A percentile compares a stretch with the other conserved stretches of the same genome.
phyloP scores from a whole-genome alignment of 2,329 filamentous ascomycete genomes.

The Geoglossum cookeanum region DNA sequence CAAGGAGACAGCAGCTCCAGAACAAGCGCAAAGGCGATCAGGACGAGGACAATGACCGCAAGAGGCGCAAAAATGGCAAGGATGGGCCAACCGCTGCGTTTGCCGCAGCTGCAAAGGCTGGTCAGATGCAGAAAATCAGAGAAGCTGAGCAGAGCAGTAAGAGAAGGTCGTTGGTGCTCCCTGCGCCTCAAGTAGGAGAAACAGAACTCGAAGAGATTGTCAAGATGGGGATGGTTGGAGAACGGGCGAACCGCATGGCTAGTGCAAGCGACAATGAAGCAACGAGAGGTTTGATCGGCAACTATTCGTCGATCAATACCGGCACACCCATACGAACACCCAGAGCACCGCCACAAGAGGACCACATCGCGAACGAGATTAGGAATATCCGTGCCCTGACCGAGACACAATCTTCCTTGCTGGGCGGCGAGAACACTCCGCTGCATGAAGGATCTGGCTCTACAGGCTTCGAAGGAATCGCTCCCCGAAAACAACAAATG shows the following conservation, averaged over 20 bases:
- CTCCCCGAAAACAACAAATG: constrained; percentile 60
- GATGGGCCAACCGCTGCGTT: constrained; percentile 57
- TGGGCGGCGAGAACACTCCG: constrained; percentile 87
- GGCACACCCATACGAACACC: constrained; percentile 83
- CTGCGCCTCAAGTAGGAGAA: constrained; percentile 80
- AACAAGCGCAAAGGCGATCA: constrained; percentile 88
- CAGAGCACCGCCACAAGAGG: constrained; percentile 76
- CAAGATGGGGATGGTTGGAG: constrained; percentile 92
- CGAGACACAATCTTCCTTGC: constrained; percentile 78
- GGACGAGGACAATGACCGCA: constrained; percentile 59
- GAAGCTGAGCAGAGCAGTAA: constrained; percentile 97
- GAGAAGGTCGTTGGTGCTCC: constrained; percentile 61
- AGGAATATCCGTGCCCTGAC: constrained; percentile 82
- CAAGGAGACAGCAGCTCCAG: constrained; percentile 72
- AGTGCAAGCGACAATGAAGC: constrained; percentile 65
- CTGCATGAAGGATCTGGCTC: constrained; percentile 64
- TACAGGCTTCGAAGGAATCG: constrained; percentile 72
- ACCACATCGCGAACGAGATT: constrained; percentile 92
- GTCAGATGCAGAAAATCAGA: constrained; percentile 81
- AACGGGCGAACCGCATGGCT: constrained; percentile 60
- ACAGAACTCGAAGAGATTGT: constrained; percentile 91
- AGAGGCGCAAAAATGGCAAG: constrained; percentile 79
- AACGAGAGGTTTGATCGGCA: constrained; percentile 68
- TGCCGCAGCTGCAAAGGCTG: constrained; percentile 79
- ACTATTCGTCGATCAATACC: constrained; percentile 65